Evolutionary conservation across 768 basidiomycete genomes (phyloP), one percentile per base, ranked within the genome.

Genomic region (Agrocybe chaxingu): DNA sequence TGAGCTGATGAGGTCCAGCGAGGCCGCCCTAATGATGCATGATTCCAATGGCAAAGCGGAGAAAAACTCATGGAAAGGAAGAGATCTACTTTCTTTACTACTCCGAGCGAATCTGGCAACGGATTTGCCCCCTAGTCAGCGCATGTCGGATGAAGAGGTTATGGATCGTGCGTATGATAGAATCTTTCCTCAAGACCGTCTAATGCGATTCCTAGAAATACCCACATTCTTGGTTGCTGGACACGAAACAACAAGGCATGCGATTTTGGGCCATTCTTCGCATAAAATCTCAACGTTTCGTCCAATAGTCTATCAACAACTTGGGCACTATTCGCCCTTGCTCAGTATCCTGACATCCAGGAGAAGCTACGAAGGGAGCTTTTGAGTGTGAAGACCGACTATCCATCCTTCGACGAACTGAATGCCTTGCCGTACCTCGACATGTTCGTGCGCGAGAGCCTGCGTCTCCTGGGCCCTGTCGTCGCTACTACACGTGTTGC

Each of bases 391-490:
- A 57, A 71, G 0, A 81, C 79, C 0, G 80, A 85, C 8, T 78
- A 66, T 1, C 86, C 87, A 2, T 73, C 76, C 3, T 86, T 89
- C 81, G 87, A 90, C 32, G 76, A 83, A 30, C 74, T 91, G 1
- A 77, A 79, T 50, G 69, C 75, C 3, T 70, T 92, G 3, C 77
- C 84, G 0, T 89, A 86, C 58, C 79, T 91, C n/a, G 89, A 89
- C 54, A 70, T 70, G 13, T 76, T 86, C 7, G 71, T 85, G 1
- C 75, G 78, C 7, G 86, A 87, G 65, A 78, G 75, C 0, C 62
- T 87, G 50, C 77, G 85, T 0, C 41, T 83, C 1, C 71, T 85
- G 51, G 47, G 81, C 0, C 82, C 83, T 0, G 74, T 85, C 2
- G 65, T 74, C 0, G 54, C 54, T 10, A 74, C 74, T 0, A 49